Conservation (phyloP, 192 early-diverging fungal genomes). For the Coemansia sp. region DNA sequence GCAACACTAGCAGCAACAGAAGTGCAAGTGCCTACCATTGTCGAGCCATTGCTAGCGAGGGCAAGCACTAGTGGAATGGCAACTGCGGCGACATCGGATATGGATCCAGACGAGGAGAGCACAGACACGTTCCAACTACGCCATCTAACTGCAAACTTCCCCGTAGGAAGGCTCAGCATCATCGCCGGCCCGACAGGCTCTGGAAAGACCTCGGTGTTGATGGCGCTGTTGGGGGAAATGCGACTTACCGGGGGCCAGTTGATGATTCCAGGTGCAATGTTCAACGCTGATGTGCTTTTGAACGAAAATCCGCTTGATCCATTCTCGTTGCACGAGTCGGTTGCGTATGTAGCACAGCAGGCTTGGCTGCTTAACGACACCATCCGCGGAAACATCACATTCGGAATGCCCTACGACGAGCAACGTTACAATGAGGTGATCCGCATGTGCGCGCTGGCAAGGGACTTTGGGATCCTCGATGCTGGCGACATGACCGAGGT, state of each 20-base stretch:
- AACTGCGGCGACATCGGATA: constrained; percentile 1
- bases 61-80: neutral
- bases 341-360: constrained; percentile 89
- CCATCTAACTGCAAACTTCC: constrained; percentile 70
- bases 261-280: constrained; percentile 50
- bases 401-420: constrained; percentile 76
- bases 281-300: constrained; percentile 65
- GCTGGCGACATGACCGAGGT: constrained; percentile 92
- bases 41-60: constrained; percentile 10
- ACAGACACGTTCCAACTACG: constrained; percentile 59
- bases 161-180: constrained; percentile 71
- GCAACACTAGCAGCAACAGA: neutral
- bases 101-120: neutral
- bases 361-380: constrained; percentile 75
- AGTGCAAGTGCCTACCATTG: constrained; percentile 5
- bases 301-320: constrained; percentile 15
- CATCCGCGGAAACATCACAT: constrained; percentile 85
- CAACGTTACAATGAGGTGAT: constrained; percentile 79
- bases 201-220: constrained; percentile 83
- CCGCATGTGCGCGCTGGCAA: constrained; percentile 78
- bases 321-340: constrained; percentile 34
- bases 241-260: constrained; percentile 39
- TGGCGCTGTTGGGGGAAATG: constrained; percentile 85
- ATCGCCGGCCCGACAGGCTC: constrained; percentile 85
- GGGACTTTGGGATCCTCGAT: constrained; percentile 83